Evolutionary conservation across 306 rosid species (phyloP).

Genomic region (Echinosophora koreensis): DNA sequence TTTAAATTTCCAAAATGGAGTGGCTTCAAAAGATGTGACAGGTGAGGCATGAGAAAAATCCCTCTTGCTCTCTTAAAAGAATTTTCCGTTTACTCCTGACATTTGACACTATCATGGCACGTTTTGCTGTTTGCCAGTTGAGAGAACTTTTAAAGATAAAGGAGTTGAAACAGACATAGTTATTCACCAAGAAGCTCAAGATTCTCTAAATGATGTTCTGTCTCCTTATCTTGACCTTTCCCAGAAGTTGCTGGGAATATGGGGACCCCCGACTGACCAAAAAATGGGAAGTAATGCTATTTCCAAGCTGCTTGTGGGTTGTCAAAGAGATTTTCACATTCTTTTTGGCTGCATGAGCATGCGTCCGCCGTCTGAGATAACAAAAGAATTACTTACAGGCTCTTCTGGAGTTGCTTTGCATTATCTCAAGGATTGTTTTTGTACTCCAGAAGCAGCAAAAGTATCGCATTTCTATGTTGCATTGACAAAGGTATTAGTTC

Average conservation of each 20-base stretch:
- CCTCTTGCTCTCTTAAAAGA: conserved; percentile 8
- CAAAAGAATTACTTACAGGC: conserved; percentile 53
- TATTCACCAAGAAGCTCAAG: conserved; percentile 52
- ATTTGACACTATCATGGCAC: conserved; percentile 19
- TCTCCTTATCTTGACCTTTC: conserved; percentile 65
- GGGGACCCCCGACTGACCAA: conserved; percentile 65
- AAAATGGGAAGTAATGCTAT: conserved; percentile 61
- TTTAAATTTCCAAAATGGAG: conserved; percentile 47
- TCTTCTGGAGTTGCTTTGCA: conserved; percentile 54
- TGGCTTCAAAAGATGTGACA: conserved; percentile 44
- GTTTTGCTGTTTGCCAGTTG: conserved; percentile 46
- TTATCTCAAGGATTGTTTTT: conserved; percentile 45
- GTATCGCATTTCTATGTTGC: conserved; percentile 70
- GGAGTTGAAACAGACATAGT: conserved; percentile 61
- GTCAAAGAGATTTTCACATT: conserved; percentile 72
- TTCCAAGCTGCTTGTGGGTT: conserved; percentile 69
- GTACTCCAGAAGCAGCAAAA: conserved; percentile 67
- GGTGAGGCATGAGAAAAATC: conserved; percentile 56
- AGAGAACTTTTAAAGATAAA: conserved; percentile 50
- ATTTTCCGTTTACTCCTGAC: conserved; percentile 42
- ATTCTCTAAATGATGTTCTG: conserved; percentile 42
- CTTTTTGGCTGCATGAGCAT: conserved; percentile 76
- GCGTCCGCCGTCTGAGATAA: conserved; percentile 52
- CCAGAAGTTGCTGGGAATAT: conserved; percentile 72
- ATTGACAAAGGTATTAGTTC: conserved; percentile 72